Evolutionary conservation across 805 yeast genomes (phyloP).

Genomic region (Komagataella phaffii): DNA sequence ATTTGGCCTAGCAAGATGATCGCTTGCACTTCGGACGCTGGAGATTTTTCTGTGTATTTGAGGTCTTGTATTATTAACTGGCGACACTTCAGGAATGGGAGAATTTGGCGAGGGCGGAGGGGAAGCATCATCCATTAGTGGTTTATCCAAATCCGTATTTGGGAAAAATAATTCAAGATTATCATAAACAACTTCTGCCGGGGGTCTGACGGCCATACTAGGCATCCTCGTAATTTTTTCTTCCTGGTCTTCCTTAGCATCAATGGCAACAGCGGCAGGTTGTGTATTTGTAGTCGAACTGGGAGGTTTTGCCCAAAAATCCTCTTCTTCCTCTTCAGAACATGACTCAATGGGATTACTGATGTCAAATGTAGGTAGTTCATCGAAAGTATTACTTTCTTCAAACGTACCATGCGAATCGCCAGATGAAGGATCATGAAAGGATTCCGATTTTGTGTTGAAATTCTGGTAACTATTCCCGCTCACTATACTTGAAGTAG

Average conservation of each 20-base stretch:
- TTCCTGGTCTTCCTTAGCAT: not conserved
- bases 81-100: constrained; percentile 4
- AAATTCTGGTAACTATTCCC: not conserved
- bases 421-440: not conserved
- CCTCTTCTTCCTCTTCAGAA: not conserved
- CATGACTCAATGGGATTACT: not conserved
- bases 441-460: not conserved
- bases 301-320: not conserved
- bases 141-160: constrained; percentile 79
- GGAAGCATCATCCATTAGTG: constrained; percentile 59
- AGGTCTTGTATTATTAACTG: constrained; percentile 11
- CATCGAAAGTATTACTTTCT: not conserved
- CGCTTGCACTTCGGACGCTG: constrained; percentile 22
- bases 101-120: constrained; percentile 42
- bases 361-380: not conserved
- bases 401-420: not conserved
- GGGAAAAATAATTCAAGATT: constrained; percentile 91
- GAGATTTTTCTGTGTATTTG: constrained; percentile 29
- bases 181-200: constrained; percentile 86
- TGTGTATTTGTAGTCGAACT: not conserved
- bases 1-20: constrained; percentile 5
- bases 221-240: not conserved
- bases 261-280: constrained; percentile 1
- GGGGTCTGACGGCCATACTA: constrained; percentile 69
- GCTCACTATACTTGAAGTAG: not conserved